phyloP scores from a whole-genome alignment of 495 filamentous ascomycete species.

The Rhizodiscina lignyota region DNA sequence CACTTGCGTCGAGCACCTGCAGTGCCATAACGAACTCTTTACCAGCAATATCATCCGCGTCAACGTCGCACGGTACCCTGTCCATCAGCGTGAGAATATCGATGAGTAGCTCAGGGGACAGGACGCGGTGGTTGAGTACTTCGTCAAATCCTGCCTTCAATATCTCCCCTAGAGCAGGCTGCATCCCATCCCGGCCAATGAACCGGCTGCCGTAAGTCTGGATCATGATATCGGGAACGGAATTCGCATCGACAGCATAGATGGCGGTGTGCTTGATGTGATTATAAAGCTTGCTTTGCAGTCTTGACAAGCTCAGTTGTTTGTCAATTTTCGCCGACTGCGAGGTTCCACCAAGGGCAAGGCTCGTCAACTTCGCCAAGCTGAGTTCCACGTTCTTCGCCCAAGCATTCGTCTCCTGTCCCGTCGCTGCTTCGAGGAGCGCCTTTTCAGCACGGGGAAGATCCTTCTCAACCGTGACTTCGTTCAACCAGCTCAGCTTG shows the following conservation, averaged over 20 bases:
- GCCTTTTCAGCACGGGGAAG: conserved; percentile 51
- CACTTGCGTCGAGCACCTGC: conserved; percentile 42
- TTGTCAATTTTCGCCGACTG: conserved; percentile 13
- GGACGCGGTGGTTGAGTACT: conserved; percentile 47
- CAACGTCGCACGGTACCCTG: conserved; percentile 7
- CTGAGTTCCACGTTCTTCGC: conserved; percentile 83
- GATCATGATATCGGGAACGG: conserved; percentile 56
- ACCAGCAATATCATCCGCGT: conserved; percentile 15
- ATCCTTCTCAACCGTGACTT: conserved; percentile 51
- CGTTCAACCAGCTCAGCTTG: conserved; percentile 88
- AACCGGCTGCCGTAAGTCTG: conserved; percentile 42
- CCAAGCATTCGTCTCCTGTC: conserved; percentile 62
- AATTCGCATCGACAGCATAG: conserved; percentile 58
- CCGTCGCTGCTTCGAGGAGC: conserved; percentile 45
- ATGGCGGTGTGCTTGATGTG: conserved; percentile 38
- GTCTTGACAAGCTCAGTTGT: conserved; percentile 44
- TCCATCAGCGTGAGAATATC: conserved; percentile 69
- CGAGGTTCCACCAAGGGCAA: neutral
- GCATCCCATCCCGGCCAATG: conserved; percentile 38
- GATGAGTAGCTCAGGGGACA: conserved; percentile 51
- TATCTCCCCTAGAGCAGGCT: conserved; percentile 44
- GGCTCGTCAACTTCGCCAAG: conserved; percentile 54
- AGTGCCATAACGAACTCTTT: conserved; percentile 52
- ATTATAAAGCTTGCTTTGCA: conserved; percentile 60
- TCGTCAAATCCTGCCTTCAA: conserved; percentile 47